These are phyloP conservation scores for Corinectria fuckeliana DNA, from an alignment of 2,329 filamentous ascomycete species.

Conservation along the genomic window DNA sequence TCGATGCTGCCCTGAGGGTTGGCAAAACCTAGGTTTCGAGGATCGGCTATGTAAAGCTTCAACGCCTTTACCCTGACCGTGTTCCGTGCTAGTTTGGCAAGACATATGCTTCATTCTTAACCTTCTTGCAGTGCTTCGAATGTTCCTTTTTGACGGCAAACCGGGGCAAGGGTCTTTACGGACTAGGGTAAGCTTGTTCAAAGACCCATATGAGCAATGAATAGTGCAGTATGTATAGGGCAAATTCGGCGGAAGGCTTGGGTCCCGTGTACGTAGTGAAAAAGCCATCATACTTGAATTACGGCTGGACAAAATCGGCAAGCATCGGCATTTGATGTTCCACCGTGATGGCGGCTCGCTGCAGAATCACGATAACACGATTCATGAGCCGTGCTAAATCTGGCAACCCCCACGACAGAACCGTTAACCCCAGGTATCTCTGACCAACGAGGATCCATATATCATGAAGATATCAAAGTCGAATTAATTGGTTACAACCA, in stretches of 20 bases:
- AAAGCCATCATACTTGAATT: not conserved
- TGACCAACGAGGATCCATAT: not conserved
- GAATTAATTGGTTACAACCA: not conserved
- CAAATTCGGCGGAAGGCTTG: too few relatives aligned
- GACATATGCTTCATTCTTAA: too few relatives aligned
- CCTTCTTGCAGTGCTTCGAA: too few relatives aligned
- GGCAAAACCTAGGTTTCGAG: not conserved
- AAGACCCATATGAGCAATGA: too few relatives aligned
- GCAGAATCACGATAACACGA: not conserved
- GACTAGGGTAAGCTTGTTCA: too few relatives aligned
- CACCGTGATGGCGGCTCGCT: not conserved
- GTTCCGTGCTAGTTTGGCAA: too few relatives aligned
- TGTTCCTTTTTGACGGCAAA: too few relatives aligned
- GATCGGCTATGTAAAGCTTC: too few relatives aligned
- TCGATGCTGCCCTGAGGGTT: constrained; percentile 16
- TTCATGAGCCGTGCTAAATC: not conserved
- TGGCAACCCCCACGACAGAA: not conserved
- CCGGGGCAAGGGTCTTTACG: too few relatives aligned
- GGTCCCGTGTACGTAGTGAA: too few relatives aligned
- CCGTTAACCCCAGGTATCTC: not conserved
- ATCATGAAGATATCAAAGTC: not conserved
- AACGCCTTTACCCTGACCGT: too few relatives aligned
- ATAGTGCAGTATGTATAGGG: too few relatives aligned
- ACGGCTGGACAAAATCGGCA: not conserved
- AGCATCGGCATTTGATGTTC: not conserved